These are phyloP conservation scores for Pseudocercospora eumusae DNA, from an alignment of 2,329 filamentous ascomycete species.

Conservation along the genomic window DNA sequence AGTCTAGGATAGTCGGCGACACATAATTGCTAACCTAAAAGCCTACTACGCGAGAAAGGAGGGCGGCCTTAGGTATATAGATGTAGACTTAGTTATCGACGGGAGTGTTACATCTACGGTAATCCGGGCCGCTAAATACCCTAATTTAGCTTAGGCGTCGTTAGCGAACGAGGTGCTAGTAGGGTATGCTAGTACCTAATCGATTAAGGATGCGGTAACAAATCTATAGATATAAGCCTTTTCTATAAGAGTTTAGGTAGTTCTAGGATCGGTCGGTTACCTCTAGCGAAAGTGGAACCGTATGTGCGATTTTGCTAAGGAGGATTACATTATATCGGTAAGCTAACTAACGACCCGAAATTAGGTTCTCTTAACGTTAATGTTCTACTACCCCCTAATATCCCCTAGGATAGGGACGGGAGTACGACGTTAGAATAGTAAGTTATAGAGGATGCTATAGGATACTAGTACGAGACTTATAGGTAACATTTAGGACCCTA, in stretches of 20 bases:
- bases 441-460: background rate
- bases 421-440: background rate
- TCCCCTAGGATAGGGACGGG: background rate
- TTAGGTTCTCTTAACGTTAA: background rate
- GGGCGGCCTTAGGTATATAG: background rate
- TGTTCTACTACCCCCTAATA: background rate
- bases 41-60: no score
- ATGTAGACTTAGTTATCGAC: background rate
- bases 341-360: background rate
- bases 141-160: background rate
- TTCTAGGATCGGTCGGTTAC: background rate
- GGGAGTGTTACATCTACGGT: background rate
- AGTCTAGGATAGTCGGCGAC: background rate
- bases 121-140: background rate
- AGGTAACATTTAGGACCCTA: background rate
- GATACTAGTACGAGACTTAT: background rate
- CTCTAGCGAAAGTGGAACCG: background rate
- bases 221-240: background rate
- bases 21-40: background rate
- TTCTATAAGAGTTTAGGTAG: background rate
- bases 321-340: background rate
- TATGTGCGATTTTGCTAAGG: background rate
- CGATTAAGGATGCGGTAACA: background rate
- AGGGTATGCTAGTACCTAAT: background rate
- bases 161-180: background rate